Base-by-base conservation (phyloP, 768 basidiomycete genomes). In the Candolleomyces eurysporus region DNA sequence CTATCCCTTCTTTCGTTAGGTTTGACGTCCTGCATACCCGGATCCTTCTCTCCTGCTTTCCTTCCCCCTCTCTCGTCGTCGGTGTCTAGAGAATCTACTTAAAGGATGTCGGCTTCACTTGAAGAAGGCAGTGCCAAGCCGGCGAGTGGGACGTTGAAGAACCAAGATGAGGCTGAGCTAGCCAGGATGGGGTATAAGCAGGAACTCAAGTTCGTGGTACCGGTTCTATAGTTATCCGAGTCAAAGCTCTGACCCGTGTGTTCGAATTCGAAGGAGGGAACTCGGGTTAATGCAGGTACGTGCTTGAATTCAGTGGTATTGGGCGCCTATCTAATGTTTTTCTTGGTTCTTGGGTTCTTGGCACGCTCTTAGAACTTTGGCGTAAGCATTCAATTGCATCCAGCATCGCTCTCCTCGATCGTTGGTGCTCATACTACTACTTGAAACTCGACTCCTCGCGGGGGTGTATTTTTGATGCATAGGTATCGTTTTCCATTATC, bases 161-260 rank as follows among this genome's bases (percentile, higher is more conserved):
- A 45, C n/a, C 53, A 48, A 30, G 87, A 89, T 67, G 87, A 89
- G 72, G 81, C 75, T 6, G 85, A 87, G 70, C 73, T 89, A 5
- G 86, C 85, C 30, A 75, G 85, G 61, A 86, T 89, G 86, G 88
- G 88, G 17, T 89, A 88, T 72, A 88, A 86, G 71, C 87, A 89
- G 69, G 86, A 88, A 68, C 73, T 89, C 51, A 84, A 78, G 84
- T 87, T 63, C 55, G 81, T 75, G 42, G 43, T 50, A 45, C 46
- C 40, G 31, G 30, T 53, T 26, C 42, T 40, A 32, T 39, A 45
- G n/a, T 40, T 21, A 6, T 22, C 14, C 30, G 10, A 4, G 7
- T 26, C 21, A 42, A 43, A 42, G 9, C 11, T 21, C 19, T n/a
- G 21, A 32, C 40, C 49, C 58, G 5, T 36, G 19, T 22, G 16